phyloP scores from a whole-genome alignment of 768 basidiomycete genomes.

The Phanerodontia chrysosporium region DNA sequence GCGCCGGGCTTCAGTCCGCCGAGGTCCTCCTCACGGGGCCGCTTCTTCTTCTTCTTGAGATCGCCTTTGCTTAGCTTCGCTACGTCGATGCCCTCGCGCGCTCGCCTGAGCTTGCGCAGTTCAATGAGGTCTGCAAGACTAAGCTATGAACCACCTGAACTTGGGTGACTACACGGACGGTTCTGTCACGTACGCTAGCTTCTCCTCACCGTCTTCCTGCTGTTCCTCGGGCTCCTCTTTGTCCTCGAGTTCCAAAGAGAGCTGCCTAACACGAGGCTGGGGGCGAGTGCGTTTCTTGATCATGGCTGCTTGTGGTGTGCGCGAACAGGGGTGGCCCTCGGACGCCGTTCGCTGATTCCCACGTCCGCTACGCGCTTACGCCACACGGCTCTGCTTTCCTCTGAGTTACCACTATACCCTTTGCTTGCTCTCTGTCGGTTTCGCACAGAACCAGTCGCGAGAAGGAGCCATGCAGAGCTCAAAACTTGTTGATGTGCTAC shows the following conservation, averaged over 20 bases:
- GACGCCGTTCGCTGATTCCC: not conserved
- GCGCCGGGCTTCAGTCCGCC: constrained; percentile 57
- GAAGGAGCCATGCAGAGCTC: constrained; percentile 5
- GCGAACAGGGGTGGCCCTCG: not conserved
- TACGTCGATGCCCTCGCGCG: constrained; percentile 81
- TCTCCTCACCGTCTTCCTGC: constrained; percentile 16
- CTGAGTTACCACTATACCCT: not conserved
- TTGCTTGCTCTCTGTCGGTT: too few relatives aligned
- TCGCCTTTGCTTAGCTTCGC: constrained; percentile 84
- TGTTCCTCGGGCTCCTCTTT: not conserved
- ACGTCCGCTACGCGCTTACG: not conserved
- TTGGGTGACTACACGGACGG: not conserved
- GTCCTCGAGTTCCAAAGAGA: constrained; percentile 31
- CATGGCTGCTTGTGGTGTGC: constrained; percentile 30
- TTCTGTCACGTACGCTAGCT: constrained; percentile 18
- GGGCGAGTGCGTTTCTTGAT: constrained; percentile 77
- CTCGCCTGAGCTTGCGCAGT: constrained; percentile 68
- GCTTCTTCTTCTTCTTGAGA: constrained; percentile 64
- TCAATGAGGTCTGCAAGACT: constrained; percentile 84
- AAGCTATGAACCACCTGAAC: not conserved
- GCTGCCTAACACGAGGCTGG: constrained; percentile 51
- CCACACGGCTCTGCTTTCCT: not conserved
- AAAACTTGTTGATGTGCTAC: constrained; percentile 7
- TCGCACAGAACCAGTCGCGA: too few relatives aligned
- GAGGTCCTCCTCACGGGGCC: constrained; percentile 40